Conservation (phyloP, 1,284 basidiomycete genomes). For the Clitocybe nebularis region DNA sequence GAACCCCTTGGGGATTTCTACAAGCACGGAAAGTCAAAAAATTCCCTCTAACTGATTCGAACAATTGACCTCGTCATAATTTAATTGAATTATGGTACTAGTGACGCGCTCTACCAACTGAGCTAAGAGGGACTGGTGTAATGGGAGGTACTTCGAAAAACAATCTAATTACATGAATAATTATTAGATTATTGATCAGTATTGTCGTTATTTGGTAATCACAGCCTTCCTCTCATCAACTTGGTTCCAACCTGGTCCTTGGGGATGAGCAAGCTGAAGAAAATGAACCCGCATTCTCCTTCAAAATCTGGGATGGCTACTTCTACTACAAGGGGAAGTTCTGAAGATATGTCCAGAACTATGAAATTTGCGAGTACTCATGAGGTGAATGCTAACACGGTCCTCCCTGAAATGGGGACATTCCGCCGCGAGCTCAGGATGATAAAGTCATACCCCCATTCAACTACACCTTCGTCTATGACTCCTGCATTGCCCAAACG, state of each 20-base stretch:
- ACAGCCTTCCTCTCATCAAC: too few relatives aligned
- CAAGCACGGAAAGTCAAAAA: background rate
- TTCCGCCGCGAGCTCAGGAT: too few relatives aligned
- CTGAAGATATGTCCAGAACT: conserved; percentile 10
- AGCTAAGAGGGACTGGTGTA: conserved; percentile 42
- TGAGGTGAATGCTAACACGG: too few relatives aligned
- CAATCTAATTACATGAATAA: background rate
- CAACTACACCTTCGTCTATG: too few relatives aligned
- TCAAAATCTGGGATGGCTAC: background rate
- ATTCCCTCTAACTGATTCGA: conserved; percentile 29
- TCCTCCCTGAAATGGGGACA: too few relatives aligned
- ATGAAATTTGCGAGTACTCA: conserved; percentile 14
- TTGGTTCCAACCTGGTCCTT: too few relatives aligned
- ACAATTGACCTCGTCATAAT: conserved; percentile 32
- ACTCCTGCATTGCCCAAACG: too few relatives aligned
- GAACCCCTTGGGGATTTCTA: background rate
- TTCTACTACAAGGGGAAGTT: background rate
- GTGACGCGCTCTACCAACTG: conserved; percentile 64
- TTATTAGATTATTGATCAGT: background rate
- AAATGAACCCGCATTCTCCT: conserved; percentile 4
- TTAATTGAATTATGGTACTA: conserved; percentile 41
- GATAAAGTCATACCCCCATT: too few relatives aligned
- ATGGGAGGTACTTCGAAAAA: background rate
- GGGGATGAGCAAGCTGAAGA: conserved; percentile 13
- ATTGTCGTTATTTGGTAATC: too few relatives aligned